Evolutionary conservation across 129 eudicot species (phyloP).

Genomic region (Tagetes patula): DNA sequence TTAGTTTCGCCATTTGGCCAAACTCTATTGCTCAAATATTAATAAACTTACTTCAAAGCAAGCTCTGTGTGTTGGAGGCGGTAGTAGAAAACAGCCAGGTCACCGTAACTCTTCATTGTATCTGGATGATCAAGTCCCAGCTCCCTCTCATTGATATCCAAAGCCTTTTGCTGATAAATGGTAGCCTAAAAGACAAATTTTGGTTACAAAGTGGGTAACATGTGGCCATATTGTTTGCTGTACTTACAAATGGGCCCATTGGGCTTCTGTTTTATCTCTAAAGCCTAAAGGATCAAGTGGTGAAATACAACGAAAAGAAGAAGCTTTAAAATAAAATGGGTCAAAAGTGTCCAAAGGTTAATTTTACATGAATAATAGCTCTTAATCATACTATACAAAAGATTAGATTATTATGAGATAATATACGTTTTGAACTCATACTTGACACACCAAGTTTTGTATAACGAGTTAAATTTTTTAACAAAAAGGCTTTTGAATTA

Average conservation of each 20-base stretch:
- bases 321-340: background rate
- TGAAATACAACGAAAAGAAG: too few species aligned
- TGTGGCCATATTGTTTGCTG: background rate
- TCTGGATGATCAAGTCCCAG: slow-evolving; percentile 99
- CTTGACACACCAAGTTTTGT: background rate
- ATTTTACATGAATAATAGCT: background rate
- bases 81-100: slow-evolving; percentile 93
- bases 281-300: background rate
- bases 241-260: background rate
- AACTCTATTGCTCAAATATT: background rate
- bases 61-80: slow-evolving; percentile 97
- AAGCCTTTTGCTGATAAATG: slow-evolving; percentile 94
- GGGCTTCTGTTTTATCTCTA: background rate
- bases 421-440: slow-evolving; percentile 4
- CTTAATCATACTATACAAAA: background rate
- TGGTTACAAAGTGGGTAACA: slow-evolving; percentile 4
- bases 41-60: slow-evolving; percentile 74
- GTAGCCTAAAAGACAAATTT: slow-evolving; percentile 60
- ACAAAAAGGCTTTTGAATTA: background rate
- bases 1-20: slow-evolving; percentile 4
- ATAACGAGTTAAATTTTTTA: background rate
- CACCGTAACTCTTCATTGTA: slow-evolving; percentile 99
- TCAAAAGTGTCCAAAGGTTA: background rate
- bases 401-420: background rate
- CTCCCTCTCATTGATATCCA: slow-evolving; percentile 98